phyloP scores from a whole-genome alignment of 345 rosid species.

The Brassica carinata region DNA sequence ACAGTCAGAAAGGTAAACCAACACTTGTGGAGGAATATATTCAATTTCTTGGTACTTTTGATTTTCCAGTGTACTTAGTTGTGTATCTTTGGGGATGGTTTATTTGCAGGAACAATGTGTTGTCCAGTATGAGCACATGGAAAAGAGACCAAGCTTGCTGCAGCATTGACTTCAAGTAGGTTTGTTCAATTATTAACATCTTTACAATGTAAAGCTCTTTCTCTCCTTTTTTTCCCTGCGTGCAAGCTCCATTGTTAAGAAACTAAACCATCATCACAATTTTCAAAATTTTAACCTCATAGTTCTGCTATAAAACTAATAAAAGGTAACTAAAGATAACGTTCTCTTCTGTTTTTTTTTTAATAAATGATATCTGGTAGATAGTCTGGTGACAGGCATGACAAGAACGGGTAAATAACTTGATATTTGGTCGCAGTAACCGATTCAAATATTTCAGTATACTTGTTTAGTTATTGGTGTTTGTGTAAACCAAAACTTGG shows the following conservation, averaged over 20 bases:
- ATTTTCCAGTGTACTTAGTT: background rate
- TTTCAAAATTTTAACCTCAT: constrained; percentile 28
- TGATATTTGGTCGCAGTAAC: constrained; percentile 2
- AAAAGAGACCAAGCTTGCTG: constrained; percentile 87
- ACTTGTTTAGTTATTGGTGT: constrained; percentile 2
- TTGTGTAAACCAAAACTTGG: background rate
- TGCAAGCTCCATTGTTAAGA: constrained; percentile 33
- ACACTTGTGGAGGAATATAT: background rate
- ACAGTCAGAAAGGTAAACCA: constrained; percentile 69
- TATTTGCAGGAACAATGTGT: constrained; percentile 76
- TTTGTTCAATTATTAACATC: constrained; percentile 40
- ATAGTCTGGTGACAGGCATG: constrained; percentile 2
- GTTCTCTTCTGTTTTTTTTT: background rate
- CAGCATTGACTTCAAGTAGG: constrained; percentile 58
- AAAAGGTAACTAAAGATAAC: constrained; percentile 14
- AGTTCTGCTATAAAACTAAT: background rate
- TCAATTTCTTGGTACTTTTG: background rate
- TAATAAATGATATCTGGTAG: background rate
- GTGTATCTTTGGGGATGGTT: background rate
- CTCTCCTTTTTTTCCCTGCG: constrained; percentile 1
- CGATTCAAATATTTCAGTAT: background rate
- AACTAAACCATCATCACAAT: constrained; percentile 21
- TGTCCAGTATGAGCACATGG: constrained; percentile 73
- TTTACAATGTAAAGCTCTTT: constrained; percentile 59
- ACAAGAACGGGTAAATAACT: background rate